phyloP scores from a whole-genome alignment of 1,139 yeast genomes.

The Candida sp. region DNA sequence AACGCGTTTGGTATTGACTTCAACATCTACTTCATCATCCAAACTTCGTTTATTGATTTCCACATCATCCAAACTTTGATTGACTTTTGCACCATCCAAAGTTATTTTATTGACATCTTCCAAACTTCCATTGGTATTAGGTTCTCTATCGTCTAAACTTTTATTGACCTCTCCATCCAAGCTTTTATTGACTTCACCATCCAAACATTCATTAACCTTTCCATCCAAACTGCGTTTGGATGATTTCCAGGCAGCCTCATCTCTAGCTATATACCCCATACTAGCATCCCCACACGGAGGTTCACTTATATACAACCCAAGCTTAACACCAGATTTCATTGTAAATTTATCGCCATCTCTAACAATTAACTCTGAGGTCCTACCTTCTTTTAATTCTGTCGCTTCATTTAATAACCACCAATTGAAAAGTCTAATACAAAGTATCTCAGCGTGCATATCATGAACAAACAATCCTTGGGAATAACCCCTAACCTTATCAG shows the following conservation, averaged over 20 bases:
- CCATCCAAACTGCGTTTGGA: constrained; percentile 17
- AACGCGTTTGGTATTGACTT: constrained; percentile 4
- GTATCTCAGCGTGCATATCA: constrained; percentile 87
- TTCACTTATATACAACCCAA: constrained; percentile 71
- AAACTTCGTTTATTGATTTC: constrained; percentile 16
- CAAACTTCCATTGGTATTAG: no score
- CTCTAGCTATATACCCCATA: constrained; percentile 29
- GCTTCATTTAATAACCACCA: constrained; percentile 30
- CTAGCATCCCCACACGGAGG: constrained; percentile 95
- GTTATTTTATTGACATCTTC: no score
- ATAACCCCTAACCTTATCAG: constrained; percentile 42
- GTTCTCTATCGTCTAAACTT: no score
- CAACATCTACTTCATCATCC: constrained; percentile 8
- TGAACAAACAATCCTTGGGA: constrained; percentile 66
- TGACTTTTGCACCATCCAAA: no score
- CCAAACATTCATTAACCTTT: constrained; percentile 4
- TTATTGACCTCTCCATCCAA: no score
- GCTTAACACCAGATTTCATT: constrained; percentile 29
- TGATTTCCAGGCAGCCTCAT: constrained; percentile 11
- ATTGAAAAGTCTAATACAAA: constrained; percentile 70
- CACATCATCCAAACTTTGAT: no score
- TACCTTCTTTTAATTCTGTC: constrained; percentile 4
- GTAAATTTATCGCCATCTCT: constrained; percentile 13
- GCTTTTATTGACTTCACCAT: constrained; percentile 4
- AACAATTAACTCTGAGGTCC: constrained; percentile 7